Conservation (phyloP, 495 filamentous ascomycete genomes). For the Xylaria nigripes region DNA sequence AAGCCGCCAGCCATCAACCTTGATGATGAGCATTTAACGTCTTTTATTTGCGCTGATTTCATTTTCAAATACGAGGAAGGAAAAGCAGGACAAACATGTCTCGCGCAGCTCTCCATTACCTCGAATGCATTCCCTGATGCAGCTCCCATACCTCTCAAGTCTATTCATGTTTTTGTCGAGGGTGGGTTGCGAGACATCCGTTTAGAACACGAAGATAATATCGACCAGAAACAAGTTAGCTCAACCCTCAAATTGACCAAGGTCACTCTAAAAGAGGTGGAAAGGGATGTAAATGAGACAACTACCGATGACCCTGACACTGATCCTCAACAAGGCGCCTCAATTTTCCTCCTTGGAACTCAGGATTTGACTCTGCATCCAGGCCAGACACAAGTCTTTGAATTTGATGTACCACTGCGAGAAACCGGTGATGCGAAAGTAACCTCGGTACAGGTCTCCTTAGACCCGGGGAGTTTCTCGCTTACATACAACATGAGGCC, state of each 20-base stretch:
- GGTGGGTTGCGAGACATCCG: constrained; percentile 57
- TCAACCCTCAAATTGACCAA: constrained; percentile 18
- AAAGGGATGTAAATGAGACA: constrained; percentile 6
- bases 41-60: constrained; percentile 64
- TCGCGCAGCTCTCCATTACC: constrained; percentile 62
- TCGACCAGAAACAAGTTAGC: constrained; percentile 1
- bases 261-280: constrained; percentile 21
- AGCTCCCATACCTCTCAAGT: constrained; percentile 54
- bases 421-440: constrained; percentile 72
- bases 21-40: constrained; percentile 57
- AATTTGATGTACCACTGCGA: constrained; percentile 62
- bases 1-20: constrained; percentile 58
- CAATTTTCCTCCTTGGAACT: constrained; percentile 13
- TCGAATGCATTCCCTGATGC: constrained; percentile 60
- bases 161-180: constrained; percentile 58
- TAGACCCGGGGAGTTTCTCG: constrained; percentile 59
- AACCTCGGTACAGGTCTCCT: constrained; percentile 51
- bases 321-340: constrained; percentile 1
- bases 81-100: constrained; percentile 71
- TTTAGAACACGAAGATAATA: constrained; percentile 29
- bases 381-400: constrained; percentile 60
- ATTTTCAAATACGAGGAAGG: constrained; percentile 66
- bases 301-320: constrained; percentile 16
- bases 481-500: constrained; percentile 55
- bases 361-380: constrained; percentile 63